phyloP scores from a whole-genome alignment of 805 yeast species.

The Saturnispora serradocipensis region DNA sequence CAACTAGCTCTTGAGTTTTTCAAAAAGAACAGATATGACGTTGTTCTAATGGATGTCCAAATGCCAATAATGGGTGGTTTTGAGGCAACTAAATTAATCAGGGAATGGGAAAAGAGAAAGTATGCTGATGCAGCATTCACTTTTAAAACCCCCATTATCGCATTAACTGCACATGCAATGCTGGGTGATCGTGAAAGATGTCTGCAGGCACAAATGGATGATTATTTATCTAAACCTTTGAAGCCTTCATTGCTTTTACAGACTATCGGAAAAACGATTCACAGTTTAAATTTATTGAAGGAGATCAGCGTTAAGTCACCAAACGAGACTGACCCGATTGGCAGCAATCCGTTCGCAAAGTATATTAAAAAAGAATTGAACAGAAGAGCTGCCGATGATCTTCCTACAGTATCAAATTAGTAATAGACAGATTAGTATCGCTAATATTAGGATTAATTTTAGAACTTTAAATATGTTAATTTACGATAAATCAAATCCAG shows the following conservation, averaged over 20 bases:
- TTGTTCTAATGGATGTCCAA: conserved; percentile 86
- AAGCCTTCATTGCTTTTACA: conserved; percentile 77
- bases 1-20: conserved; percentile 73
- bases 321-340: not conserved
- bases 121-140: conserved; percentile 55
- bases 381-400: not conserved
- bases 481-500: conserved; percentile 77
- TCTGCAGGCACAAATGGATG: conserved; percentile 86
- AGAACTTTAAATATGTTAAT: not conserved
- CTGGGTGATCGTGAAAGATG: conserved; percentile 85
- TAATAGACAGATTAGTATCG: not conserved
- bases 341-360: conserved; percentile 5
- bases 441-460: not conserved
- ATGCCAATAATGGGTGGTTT: conserved; percentile 96
- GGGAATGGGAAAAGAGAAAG: conserved; percentile 82
- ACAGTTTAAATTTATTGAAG: conserved; percentile 53
- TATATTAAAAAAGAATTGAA: conserved; percentile 8
- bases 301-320: conserved; percentile 24
- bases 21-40: conserved; percentile 59
- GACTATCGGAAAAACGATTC: conserved; percentile 77
- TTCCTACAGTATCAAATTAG: not conserved
- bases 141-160: conserved; percentile 78
- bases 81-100: conserved; percentile 78
- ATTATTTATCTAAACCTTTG: conserved; percentile 78
- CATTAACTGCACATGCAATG: conserved; percentile 91